These are phyloP conservation scores for Theobroma grandiflorum DNA, from an alignment of 441 rosid species.

Conservation along the genomic window DNA sequence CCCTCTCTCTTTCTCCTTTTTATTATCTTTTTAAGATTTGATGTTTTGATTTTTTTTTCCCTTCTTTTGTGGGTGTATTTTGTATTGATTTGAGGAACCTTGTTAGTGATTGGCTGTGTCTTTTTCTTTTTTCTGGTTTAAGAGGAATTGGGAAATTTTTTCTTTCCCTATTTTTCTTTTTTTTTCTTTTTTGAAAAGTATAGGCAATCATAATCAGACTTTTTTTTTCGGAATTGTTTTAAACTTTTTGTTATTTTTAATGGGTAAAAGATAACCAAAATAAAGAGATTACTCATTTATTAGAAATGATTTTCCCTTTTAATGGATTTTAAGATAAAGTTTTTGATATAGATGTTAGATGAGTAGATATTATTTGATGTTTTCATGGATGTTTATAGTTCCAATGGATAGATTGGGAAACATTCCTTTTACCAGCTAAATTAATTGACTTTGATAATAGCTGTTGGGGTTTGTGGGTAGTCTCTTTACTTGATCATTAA, in stretches of 20 bases:
- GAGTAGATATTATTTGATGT: background rate
- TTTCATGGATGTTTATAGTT: background rate
- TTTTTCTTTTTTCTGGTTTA: background rate
- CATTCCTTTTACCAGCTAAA: conserved; percentile 3
- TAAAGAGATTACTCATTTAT: conserved; percentile 14
- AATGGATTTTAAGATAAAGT: background rate
- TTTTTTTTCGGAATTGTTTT: background rate
- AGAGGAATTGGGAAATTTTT: background rate
- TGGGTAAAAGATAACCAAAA: background rate
- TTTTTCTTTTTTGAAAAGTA: background rate
- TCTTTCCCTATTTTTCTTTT: background rate
- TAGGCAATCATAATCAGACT: background rate
- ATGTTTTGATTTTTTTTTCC: background rate
- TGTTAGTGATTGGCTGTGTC: background rate
- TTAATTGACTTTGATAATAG: conserved; percentile 9
- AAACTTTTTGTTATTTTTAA: background rate
- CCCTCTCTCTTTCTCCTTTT: conserved; percentile 1
- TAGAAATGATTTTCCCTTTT: conserved; percentile 2
- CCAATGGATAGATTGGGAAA: conserved; percentile 7
- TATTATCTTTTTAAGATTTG: background rate
- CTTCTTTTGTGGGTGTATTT: background rate
- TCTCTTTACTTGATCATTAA: conserved; percentile 26
- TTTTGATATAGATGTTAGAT: background rate
- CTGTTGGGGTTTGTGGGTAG: conserved; percentile 21
- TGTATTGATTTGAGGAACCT: conserved; percentile 31